These are phyloP conservation scores for Talaromyces ruber DNA, from an alignment of 495 filamentous ascomycete species.

Conservation along the genomic window DNA sequence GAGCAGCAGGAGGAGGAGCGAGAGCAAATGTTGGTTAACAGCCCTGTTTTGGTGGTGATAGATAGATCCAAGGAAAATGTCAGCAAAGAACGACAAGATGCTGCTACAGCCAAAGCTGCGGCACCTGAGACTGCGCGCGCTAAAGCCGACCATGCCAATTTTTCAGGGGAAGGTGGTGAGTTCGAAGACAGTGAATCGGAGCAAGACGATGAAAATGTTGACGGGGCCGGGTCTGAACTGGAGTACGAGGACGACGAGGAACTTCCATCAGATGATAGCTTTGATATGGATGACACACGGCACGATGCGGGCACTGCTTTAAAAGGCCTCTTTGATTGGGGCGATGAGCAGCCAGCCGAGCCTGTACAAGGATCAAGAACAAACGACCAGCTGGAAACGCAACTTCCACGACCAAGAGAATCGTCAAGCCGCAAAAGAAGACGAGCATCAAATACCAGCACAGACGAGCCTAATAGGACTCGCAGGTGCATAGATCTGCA, in stretches of 20 bases:
- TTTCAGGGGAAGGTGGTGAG: not conserved
- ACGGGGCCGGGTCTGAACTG: not conserved
- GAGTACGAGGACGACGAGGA: not conserved
- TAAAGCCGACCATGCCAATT: not conserved
- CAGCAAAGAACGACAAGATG: not conserved
- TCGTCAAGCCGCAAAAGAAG: not conserved
- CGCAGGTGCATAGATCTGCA: not conserved
- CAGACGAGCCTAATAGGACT: not conserved
- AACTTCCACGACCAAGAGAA: not conserved
- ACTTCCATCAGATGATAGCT: not conserved
- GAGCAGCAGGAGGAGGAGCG: not conserved
- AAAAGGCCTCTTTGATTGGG: not conserved
- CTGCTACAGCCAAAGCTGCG: not conserved
- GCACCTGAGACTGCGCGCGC: not conserved
- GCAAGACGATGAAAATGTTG: not conserved
- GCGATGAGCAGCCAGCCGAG: not conserved
- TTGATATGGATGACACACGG: not conserved
- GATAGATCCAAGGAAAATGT: not conserved
- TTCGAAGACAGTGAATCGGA: not conserved
- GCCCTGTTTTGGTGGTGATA: not conserved
- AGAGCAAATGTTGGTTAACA: not conserved
- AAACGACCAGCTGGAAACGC: not conserved
- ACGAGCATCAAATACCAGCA: not conserved
- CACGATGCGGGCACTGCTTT: not conserved
- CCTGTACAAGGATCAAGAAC: not conserved